Evolutionary conservation across 2,329 filamentous ascomycete species (phyloP).

Genomic region (Xylariaceae sp.): DNA sequence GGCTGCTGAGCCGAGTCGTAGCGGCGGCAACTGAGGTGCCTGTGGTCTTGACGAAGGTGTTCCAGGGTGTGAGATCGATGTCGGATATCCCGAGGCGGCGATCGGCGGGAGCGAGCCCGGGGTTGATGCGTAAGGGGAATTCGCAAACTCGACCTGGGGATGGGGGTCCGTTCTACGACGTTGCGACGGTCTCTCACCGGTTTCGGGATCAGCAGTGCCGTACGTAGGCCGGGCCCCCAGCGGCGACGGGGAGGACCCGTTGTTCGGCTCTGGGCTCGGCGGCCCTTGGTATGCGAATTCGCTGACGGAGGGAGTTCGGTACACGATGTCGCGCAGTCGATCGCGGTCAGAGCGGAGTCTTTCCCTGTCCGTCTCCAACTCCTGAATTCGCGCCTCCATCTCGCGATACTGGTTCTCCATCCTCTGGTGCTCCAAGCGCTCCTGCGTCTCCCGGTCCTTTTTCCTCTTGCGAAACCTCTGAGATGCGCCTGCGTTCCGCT

Average conservation of each 20-base stretch:
- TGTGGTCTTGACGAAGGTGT: slow-evolving; percentile 30
- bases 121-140: slow-evolving; percentile 39
- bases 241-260: slow-evolving; percentile 28
- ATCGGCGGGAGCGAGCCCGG: slow-evolving; percentile 42
- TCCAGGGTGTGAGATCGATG: slow-evolving; percentile 32
- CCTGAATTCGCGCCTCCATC: slow-evolving; percentile 51
- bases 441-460: slow-evolving; percentile 74
- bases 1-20: slow-evolving; percentile 43
- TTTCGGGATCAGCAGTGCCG: slow-evolving; percentile 40
- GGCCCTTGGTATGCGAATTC: slow-evolving; percentile 49
- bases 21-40: slow-evolving; percentile 45
- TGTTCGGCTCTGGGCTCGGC: slow-evolving; percentile 45
- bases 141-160: slow-evolving; percentile 42
- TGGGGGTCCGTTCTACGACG: slow-evolving; percentile 49
- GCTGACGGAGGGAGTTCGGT: slow-evolving; percentile 54
- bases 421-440: slow-evolving; percentile 61
- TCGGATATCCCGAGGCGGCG: slow-evolving; percentile 36
- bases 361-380: slow-evolving; percentile 60
- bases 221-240: slow-evolving; percentile 30
- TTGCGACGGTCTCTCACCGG: slow-evolving; percentile 44
- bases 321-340: slow-evolving; percentile 63
- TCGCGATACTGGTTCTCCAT: slow-evolving; percentile 66
- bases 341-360: slow-evolving; percentile 72
- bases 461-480: slow-evolving; percentile 75
- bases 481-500: slow-evolving; percentile 80